Evolutionary conservation across 352 stramenopile species (phyloP).

Genomic region (Pythium graminicola): DNA sequence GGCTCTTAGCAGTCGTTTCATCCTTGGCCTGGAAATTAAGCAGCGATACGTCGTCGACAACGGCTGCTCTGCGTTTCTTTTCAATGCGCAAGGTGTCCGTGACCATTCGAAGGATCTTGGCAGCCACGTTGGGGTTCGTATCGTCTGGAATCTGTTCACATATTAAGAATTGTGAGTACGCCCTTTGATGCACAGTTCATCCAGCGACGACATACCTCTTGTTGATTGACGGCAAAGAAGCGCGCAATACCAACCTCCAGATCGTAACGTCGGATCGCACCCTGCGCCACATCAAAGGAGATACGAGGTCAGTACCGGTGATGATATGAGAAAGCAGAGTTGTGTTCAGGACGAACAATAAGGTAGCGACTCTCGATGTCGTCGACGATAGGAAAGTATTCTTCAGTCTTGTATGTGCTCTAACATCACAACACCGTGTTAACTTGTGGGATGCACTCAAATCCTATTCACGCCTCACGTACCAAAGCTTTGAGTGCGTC

Average conservation of each 20-base stretch:
- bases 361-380: slow-evolving; percentile 40
- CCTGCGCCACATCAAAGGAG: slow-evolving; percentile 16
- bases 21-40: slow-evolving; percentile 66
- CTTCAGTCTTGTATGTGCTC: slow-evolving; percentile 67
- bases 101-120: slow-evolving; percentile 64
- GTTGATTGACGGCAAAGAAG: slow-evolving; percentile 60
- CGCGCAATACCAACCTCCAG: slow-evolving; percentile 69
- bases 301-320: background rate
- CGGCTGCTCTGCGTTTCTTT: slow-evolving; percentile 44
- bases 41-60: slow-evolving; percentile 60
- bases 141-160: slow-evolving; percentile 46
- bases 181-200: no score
- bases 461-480: background rate
- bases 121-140: slow-evolving; percentile 54
- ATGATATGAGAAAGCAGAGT: background rate
- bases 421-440: slow-evolving; percentile 12
- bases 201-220: no score
- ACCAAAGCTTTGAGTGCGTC: slow-evolving; percentile 63
- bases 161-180: no score
- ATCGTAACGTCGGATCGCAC: slow-evolving; percentile 63
- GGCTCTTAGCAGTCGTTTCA: slow-evolving; percentile 33
- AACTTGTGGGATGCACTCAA: background rate
- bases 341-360: slow-evolving; percentile 31
- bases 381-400: slow-evolving; percentile 78
- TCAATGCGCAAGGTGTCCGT: slow-evolving; percentile 65